Base-by-base conservation (phyloP, 129 eudicot genomes). In the Artemisia annua region DNA sequence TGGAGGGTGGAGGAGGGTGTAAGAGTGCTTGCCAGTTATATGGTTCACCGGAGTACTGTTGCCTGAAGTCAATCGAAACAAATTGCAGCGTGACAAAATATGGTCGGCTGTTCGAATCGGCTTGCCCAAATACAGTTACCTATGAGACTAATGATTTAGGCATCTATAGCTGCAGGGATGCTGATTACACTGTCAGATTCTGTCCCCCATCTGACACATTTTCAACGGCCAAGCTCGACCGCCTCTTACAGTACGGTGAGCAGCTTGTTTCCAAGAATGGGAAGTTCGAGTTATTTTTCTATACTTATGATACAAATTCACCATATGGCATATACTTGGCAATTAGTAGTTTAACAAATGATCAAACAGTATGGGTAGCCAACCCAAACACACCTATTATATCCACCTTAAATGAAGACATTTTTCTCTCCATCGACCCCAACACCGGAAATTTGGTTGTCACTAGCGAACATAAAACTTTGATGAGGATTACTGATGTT, bases 21-120 rank as follows among this genome's bases (percentile, higher is more conserved):
- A 62, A 14, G 48, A 80, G 84, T 52, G 74, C 87, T 11, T 83
- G 87, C 49, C 81, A 77, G 59, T 75, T 66, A 15, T 83, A 74
- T 67, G 70, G 67, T n/a, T 53, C 30, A 5, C 83, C 74, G 0
- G 75, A 77, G 61, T 73, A 80, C 61, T 80, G 85, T 61, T 80
- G 85, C 54, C 48, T n/a, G 39, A 73, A 51, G 20, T 75, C 68
- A 3, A 39, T 22, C 2, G 15, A 35, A 10, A 28, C 44, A 14
- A 8, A 51, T 17, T 84, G 88, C 44, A 15, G 18, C 11, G 68
- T 80, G 14, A 62, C 88, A 0, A 24, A 30, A 2, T 80, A 80
- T 28, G 51, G 46, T n/a, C 82, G 57, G 74, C 51, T 84, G 63
- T 80, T 84, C 17, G 57, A 66, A 57, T 43, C 46, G 2, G 46